Evolutionary conservation across 2,329 filamentous ascomycete genomes (phyloP), one percentile per base, ranked within the genome.

Genomic region (Aspergillus persii): DNA sequence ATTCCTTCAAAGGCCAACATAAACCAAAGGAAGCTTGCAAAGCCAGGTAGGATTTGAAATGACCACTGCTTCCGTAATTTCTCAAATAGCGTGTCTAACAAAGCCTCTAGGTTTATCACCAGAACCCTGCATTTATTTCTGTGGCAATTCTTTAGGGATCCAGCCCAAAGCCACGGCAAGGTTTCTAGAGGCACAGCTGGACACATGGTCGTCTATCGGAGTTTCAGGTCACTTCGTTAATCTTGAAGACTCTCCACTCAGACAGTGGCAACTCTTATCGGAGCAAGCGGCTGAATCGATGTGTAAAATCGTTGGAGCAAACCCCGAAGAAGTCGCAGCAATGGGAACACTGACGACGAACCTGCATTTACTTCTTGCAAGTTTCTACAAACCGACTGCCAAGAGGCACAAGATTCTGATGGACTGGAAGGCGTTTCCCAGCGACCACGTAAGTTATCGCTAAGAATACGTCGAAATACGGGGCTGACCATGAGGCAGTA

Each of bases 291-390:
- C 90, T 12, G 79, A 78, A 49, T 84, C 87, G 69, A 90, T 89
- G 70, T 84, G 88, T 6, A 86, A 84, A 58, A 80, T 96, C 26
- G 87, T 96, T 3, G 92, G 92, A 9, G 89, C 90, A 0, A 77
- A 82, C 4, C 77, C 86, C 0, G 80, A 82, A 56, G 92, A 96
- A 75, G 87, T 96, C 26, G 90, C 90, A 58, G 85, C 92, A 48
- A 96, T 96, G 92, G 90, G 92, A 74, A 92, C 90, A 0, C 77
- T 96, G 69, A 96, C 91, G 1, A 85, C 83, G 50, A 95, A 95
- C 73, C 76, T 96, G 61, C 91, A 96, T 73, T 74, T 94, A 11
- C 79, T 94, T 69, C 85, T 96, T 83, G 88, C 89, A 4, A 90
- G 88, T 75, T 95, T 96, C 78, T 96, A 93, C 77, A 82, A 80